Evolutionary conservation across 78 protist genomes (phyloP), one percentile per base, ranked within the genome.

Genomic region (Polysphondylium violaceum): DNA sequence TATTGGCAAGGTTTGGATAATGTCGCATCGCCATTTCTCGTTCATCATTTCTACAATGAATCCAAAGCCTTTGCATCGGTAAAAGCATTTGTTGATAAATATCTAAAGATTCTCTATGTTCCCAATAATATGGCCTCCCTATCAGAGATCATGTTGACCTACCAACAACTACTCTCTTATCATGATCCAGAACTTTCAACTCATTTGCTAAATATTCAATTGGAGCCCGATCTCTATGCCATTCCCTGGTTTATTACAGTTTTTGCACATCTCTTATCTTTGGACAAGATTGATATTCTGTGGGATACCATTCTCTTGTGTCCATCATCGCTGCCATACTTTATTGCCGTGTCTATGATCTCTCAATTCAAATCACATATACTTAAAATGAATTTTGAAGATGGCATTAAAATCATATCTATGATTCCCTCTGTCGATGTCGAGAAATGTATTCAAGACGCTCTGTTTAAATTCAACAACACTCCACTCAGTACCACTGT

Each of bases 221-320:
- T 93, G 7, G 83, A 41, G 4, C 95, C 96, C 23, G 90, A 93
- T 16, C 86, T 96, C 44, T 96, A 87, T 60, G 96, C 97, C 33
- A 83, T 96, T 41, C 89, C 97, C 12, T 93, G 98, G 96, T 93
- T 93, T 47, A 81, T 95, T 9, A 96, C 98, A 21, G 44, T 92
- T 17, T 96, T 91, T 75, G 74, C 95, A 5, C 95, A 74, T 38
- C 16, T 56, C 0, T 25, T 77, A 19, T 75, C 96, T 1, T 16
- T 96, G 19, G 96, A 96, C 17, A 79, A 88, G 41, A 81, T 96
- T 17, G 93, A 58, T 36, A 58, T 36, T 21, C 65, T 92, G 19
- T 96, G 96, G 96, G 98, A 96, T 74, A 85, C 89, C 9, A 55
- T 96, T 16, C 33, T 96, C 23, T 59, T 96, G 17, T 41, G 94